Conservation (phyloP, 805 yeast species). For the Candida golubevii region DNA sequence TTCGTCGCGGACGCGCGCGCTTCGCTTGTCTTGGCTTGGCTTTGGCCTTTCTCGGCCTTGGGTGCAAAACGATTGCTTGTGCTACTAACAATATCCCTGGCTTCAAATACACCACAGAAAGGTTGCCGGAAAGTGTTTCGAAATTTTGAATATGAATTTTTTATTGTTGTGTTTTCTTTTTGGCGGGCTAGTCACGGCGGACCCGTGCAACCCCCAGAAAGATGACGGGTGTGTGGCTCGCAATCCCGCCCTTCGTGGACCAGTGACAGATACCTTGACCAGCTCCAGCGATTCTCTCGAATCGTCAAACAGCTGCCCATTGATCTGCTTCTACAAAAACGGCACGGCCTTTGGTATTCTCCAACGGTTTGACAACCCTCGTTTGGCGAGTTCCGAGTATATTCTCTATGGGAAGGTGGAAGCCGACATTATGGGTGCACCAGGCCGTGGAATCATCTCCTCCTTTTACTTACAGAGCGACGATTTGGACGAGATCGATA, state of each 20-base stretch:
- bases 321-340: conserved; percentile 4
- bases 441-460: conserved; percentile 35
- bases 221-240: conserved; percentile 23
- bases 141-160: no score
- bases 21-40: no score
- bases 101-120: no score
- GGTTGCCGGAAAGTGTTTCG: no score
- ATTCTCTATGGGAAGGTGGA: conserved; percentile 36
- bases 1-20: no score
- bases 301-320: conserved; percentile 9
- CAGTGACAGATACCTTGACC: conserved; percentile 18
- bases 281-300: conserved; percentile 13
- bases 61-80: no score
- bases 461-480: conserved; percentile 40
- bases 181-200: not conserved
- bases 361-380: conserved; percentile 28
- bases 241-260: conserved; percentile 23
- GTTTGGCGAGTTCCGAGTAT: conserved; percentile 26
- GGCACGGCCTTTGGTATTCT: conserved; percentile 11
- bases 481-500: conserved; percentile 41
- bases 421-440: conserved; percentile 30
- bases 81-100: no score
- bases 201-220: conserved; percentile 26
- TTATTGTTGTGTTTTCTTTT: no score
- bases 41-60: no score